Evolutionary conservation across 2,329 filamentous ascomycete genomes (phyloP).

Genomic region (Exophiala calicioides): DNA sequence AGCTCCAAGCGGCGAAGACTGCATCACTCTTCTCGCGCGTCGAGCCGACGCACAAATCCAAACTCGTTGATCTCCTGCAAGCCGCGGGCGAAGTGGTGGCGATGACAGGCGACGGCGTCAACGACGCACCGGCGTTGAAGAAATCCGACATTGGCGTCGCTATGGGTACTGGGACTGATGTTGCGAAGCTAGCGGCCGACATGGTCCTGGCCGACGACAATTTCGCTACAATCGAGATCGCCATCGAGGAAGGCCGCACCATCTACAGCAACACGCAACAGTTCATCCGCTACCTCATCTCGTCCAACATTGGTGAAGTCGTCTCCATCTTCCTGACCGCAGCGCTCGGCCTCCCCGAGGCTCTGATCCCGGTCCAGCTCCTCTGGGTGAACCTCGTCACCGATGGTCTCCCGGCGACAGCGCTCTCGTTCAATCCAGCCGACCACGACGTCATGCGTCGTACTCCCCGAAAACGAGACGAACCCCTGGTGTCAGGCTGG

Average conservation of each 20-base stretch:
- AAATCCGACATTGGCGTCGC: constrained; percentile 98
- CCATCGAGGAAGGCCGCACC: constrained; percentile 93
- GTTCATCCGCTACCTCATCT: constrained; percentile 98
- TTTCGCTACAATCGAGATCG: constrained; percentile 94
- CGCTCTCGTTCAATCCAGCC: constrained; percentile 96
- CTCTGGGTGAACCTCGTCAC: constrained; percentile 99
- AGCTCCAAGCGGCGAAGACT: constrained; percentile 78
- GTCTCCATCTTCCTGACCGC: constrained; percentile 98
- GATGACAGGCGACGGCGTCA: constrained; percentile 99
- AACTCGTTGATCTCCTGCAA: constrained; percentile 93
- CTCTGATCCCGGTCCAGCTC: constrained; percentile 92
- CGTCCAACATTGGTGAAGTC: constrained; percentile 98
- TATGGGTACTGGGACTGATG: constrained; percentile 97
- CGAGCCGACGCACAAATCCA: constrained; percentile 95
- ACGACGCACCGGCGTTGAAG: constrained; percentile 95
- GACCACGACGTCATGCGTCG: constrained; percentile 98
- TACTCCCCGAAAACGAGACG: constrained; percentile 85
- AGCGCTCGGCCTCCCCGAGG: constrained; percentile 95
- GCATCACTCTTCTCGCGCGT: constrained; percentile 95
- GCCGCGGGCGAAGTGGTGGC: constrained; percentile 91
- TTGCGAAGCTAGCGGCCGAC: constrained; percentile 92
- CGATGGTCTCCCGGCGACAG: constrained; percentile 92
- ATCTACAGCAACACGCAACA: constrained; percentile 99
- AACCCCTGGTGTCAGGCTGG: constrained; percentile 90
- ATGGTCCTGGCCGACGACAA: constrained; percentile 99